Conservation (phyloP, 2,329 filamentous ascomycete genomes). For the Pseudocercospora fuligena region DNA sequence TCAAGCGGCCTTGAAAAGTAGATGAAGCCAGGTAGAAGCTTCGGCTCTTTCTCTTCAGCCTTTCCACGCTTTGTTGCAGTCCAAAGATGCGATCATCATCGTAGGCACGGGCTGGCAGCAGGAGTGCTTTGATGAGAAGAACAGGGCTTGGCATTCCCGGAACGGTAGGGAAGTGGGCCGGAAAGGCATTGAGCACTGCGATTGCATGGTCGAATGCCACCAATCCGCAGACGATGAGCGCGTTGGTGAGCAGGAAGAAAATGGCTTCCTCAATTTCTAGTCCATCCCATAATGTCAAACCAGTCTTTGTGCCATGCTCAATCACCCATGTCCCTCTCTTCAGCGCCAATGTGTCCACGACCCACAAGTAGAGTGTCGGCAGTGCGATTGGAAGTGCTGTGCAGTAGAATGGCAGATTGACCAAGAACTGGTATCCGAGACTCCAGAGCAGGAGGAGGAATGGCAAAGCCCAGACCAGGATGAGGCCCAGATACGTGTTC, state of each 20-base stretch:
- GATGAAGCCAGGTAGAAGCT: conserved; percentile 76
- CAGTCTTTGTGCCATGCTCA: conserved; percentile 68
- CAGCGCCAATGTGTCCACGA: conserved; percentile 71
- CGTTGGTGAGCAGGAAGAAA: conserved; percentile 74
- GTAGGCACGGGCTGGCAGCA: conserved; percentile 56
- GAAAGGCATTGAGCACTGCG: conserved; percentile 68
- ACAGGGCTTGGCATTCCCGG: conserved; percentile 56
- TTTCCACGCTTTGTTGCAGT: conserved; percentile 62
- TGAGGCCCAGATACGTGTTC: conserved; percentile 71
- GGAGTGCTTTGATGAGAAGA: conserved; percentile 59
- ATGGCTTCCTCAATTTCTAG: conserved; percentile 75
- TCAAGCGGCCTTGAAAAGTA: conserved; percentile 69
- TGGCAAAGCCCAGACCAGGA: conserved; percentile 70
- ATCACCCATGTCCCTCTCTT: conserved; percentile 74
- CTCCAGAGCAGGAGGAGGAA: conserved; percentile 68
- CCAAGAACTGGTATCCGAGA: conserved; percentile 67
- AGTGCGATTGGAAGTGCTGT: conserved; percentile 64
- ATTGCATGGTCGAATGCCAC: conserved; percentile 72
- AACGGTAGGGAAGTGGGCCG: conserved; percentile 58
- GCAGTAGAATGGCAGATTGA: conserved; percentile 63
- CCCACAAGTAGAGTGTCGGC: conserved; percentile 72
- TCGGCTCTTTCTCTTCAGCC: conserved; percentile 68
- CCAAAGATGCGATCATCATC: conserved; percentile 63
- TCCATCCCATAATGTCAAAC: conserved; percentile 64
- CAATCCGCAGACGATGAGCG: conserved; percentile 70